Percentiles rank a stretch among this genome's conserved stretches.
These are phyloP conservation scores for Agarophyton chilense DNA, from an alignment of 23 red algal genomes.

Conservation along the genomic window DNA sequence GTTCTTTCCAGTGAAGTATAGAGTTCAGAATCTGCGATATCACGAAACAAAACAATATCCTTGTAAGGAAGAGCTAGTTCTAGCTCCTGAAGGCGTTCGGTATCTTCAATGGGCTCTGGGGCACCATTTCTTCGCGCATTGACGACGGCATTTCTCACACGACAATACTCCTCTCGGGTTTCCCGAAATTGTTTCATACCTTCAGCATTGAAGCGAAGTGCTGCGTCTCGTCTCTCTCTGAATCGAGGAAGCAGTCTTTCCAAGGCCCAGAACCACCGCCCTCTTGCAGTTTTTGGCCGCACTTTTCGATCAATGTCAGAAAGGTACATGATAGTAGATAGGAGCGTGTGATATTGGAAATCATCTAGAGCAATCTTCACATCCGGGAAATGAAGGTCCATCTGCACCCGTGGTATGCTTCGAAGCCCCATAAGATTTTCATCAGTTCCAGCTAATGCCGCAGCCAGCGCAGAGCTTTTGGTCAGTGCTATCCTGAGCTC, in stretches of 20 bases:
- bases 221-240: conserved; percentile 58
- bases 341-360: conserved; percentile 78
- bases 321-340: conserved; percentile 72
- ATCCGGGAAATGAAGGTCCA: conserved; percentile 71
- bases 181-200: conserved; percentile 57
- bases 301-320: conserved; percentile 75
- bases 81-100: conserved; percentile 30
- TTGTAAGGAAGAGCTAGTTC: conserved; percentile 40
- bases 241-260: conserved; percentile 78
- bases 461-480: conserved; percentile 48
- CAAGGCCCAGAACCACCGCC: conserved; percentile 81
- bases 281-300: conserved; percentile 65
- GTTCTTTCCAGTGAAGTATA: background rate
- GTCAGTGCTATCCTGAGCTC: conserved; percentile 52
- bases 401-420: conserved; percentile 50
- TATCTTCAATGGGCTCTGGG: conserved; percentile 46
- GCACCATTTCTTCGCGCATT: conserved; percentile 29
- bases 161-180: conserved; percentile 62
- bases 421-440: conserved; percentile 13
- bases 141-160: conserved; percentile 46
- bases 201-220: conserved; percentile 44
- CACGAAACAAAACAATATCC: conserved; percentile 73
- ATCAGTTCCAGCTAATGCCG: conserved; percentile 49
- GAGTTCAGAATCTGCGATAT: conserved; percentile 55
- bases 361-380: conserved; percentile 70